A percentile compares a stretch with the other conserved stretches of the same genome.
These are phyloP conservation scores for Excoecaria agallocha DNA, from an alignment of 345 rosid genomes.

Conservation along the genomic window DNA sequence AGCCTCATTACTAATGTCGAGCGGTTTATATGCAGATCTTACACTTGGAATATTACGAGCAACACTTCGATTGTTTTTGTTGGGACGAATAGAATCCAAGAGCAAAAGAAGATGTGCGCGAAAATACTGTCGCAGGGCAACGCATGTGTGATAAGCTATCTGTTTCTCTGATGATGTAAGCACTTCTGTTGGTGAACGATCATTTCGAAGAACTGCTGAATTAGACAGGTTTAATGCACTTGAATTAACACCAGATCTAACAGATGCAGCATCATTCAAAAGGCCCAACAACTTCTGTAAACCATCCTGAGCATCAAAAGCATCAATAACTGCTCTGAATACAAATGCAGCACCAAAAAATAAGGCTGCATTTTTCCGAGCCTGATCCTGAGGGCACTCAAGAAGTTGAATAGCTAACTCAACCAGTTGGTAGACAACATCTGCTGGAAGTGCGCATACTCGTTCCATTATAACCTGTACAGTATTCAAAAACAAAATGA, in stretches of 20 bases:
- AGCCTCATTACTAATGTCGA: slow-evolving; percentile 95
- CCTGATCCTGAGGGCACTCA: slow-evolving; percentile 80
- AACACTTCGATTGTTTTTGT: slow-evolving; percentile 67
- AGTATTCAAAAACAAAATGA: slow-evolving; percentile 3
- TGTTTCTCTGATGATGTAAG: slow-evolving; percentile 93
- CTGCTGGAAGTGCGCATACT: slow-evolving; percentile 90
- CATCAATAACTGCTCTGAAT: slow-evolving; percentile 93
- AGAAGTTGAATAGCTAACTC: slow-evolving; percentile 86
- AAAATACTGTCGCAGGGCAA: slow-evolving; percentile 94
- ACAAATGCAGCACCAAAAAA: slow-evolving; percentile 97
- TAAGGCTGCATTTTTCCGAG: slow-evolving; percentile 86
- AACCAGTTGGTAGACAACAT: slow-evolving; percentile 74
- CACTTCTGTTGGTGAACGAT: slow-evolving; percentile 78
- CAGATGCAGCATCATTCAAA: slow-evolving; percentile 78
- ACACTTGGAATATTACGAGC: slow-evolving; percentile 64
- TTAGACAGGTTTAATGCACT: slow-evolving; percentile 43
- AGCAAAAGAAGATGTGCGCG: slow-evolving; percentile 93
- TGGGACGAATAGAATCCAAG: slow-evolving; percentile 87
- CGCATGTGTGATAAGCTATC: slow-evolving; percentile 88
- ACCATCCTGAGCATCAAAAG: slow-evolving; percentile 90
- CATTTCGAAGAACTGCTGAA: slow-evolving; percentile 55
- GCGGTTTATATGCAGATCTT: slow-evolving; percentile 93
- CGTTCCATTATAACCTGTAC: slow-evolving; percentile 96
- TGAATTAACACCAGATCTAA: slow-evolving; percentile 85
- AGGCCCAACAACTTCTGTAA: slow-evolving; percentile 75